Percentiles rank a stretch among this genome's conserved stretches.
phyloP scores from a whole-genome alignment of 768 basidiomycete species.

The Agaricus subrufescens region DNA sequence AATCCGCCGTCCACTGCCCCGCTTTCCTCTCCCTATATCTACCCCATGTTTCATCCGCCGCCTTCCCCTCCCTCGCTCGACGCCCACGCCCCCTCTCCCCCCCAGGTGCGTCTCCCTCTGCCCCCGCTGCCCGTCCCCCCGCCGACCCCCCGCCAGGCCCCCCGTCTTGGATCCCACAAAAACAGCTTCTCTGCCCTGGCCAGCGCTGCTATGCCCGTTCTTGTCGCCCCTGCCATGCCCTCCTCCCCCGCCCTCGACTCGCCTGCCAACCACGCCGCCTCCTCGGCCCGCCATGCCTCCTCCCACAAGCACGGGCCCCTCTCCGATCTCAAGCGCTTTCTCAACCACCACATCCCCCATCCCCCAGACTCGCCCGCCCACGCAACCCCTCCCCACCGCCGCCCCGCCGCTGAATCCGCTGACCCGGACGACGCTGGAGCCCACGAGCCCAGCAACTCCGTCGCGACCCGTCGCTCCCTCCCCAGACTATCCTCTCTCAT shows the following conservation, averaged over 20 bases:
- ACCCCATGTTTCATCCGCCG: constrained; percentile 11
- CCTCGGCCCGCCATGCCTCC: constrained; percentile 9
- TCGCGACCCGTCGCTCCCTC: constrained; percentile 16
- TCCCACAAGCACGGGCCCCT: constrained; percentile 63
- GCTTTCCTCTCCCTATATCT: constrained; percentile 17
- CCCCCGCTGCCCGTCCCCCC: constrained; percentile 8
- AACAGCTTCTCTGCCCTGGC: constrained; percentile 8
- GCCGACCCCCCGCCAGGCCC: background rate
- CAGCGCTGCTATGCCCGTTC: constrained; percentile 10
- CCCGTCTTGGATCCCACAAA: constrained; percentile 10
- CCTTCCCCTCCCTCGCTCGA: constrained; percentile 3
- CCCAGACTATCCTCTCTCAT: constrained; percentile 25
- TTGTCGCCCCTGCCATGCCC: constrained; percentile 6
- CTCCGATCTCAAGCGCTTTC: constrained; percentile 91
- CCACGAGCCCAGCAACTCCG: constrained; percentile 20
- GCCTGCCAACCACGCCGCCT: constrained; percentile 15
- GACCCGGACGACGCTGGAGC: constrained; percentile 13
- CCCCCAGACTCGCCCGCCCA: constrained; percentile 23
- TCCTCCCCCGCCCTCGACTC: constrained; percentile 8
- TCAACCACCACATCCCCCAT: constrained; percentile 86
- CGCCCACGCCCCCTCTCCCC: background rate
- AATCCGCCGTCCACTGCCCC: constrained; percentile 6
- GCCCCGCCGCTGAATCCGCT: constrained; percentile 16
- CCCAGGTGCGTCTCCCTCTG: background rate
- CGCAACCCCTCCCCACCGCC: constrained; percentile 13